Conservation (phyloP, 192 early-diverging fungal species). For the Phlyctochytrium arcticum region DNA sequence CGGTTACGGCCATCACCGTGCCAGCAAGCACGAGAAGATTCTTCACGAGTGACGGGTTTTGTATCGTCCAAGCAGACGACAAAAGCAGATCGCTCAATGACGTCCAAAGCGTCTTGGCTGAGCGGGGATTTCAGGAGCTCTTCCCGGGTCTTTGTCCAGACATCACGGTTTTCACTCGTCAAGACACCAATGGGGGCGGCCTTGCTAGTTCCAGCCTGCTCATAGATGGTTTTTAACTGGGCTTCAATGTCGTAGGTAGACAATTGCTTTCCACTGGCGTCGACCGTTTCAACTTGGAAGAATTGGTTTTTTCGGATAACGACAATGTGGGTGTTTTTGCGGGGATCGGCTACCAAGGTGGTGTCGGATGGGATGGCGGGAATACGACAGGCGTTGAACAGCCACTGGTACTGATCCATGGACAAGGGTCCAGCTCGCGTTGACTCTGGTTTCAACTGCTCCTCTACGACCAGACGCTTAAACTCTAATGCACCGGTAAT, state of each 20-base stretch:
- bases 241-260: conserved; percentile 79
- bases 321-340: conserved; percentile 74
- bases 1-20: conserved; percentile 95
- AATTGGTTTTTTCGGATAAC: conserved; percentile 92
- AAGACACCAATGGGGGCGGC: conserved; percentile 78
- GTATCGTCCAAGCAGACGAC: conserved; percentile 87
- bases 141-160: conserved; percentile 83
- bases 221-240: conserved; percentile 68
- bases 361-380: conserved; percentile 82
- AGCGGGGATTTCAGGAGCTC: conserved; percentile 59
- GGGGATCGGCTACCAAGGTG: conserved; percentile 68
- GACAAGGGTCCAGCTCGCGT: conserved; percentile 74
- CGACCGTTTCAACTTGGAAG: conserved; percentile 68
- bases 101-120: conserved; percentile 70
- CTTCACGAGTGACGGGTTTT: conserved; percentile 82
- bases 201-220: conserved; percentile 59
- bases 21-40: conserved; percentile 84
- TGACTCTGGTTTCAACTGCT: conserved; percentile 78
- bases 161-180: conserved; percentile 91
- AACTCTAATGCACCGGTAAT: conserved; percentile 87
- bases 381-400: conserved; percentile 96
- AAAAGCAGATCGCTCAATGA: conserved; percentile 84
- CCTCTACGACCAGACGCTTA: conserved; percentile 68
- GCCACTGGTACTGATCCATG: conserved; percentile 88
- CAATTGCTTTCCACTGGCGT: conserved; percentile 69